A percentile compares a stretch with the other conserved stretches of the same genome.
Conservation (phyloP, 345 rosid genomes). For the Erodium maritimum region DNA sequence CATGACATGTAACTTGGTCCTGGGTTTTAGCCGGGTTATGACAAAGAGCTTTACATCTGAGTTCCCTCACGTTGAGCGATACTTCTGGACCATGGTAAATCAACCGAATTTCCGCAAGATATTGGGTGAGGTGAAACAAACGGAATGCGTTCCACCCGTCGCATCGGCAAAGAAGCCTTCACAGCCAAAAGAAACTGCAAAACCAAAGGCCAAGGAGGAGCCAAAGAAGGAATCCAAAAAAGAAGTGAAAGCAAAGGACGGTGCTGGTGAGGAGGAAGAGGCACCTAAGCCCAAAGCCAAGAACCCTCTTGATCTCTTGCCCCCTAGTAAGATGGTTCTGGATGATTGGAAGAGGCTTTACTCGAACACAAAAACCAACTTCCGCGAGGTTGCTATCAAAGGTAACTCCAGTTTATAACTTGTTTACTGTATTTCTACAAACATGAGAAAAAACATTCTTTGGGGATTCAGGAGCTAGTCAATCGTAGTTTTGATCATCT, state of each 20-base stretch:
- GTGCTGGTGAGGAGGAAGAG: slow-evolving; percentile 24
- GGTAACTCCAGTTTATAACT: slow-evolving; percentile 24
- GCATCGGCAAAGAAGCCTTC: slow-evolving; percentile 52
- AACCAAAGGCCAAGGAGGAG: slow-evolving; percentile 64
- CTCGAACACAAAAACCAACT: slow-evolving; percentile 88
- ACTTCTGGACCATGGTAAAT: slow-evolving; percentile 93
- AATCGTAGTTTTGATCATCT: no score
- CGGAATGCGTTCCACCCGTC: slow-evolving; percentile 51
- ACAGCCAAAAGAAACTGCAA: slow-evolving; percentile 51
- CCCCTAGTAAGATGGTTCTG: slow-evolving; percentile 84
- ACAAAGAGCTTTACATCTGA: slow-evolving; percentile 72
- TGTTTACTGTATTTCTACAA: neutral
- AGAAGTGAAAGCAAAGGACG: slow-evolving; percentile 65
- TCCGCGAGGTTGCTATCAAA: slow-evolving; percentile 92
- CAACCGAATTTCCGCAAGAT: slow-evolving; percentile 82
- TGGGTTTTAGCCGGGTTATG: slow-evolving; percentile 44
- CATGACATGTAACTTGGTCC: slow-evolving; percentile 53
- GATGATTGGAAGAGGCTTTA: slow-evolving; percentile 99
- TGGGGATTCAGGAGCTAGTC: no score
- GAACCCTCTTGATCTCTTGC: slow-evolving; percentile 87
- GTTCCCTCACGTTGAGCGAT: slow-evolving; percentile 95
- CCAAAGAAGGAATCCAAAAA: slow-evolving; percentile 43
- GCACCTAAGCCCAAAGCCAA: slow-evolving; percentile 52
- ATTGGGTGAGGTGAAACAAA: slow-evolving; percentile 73
- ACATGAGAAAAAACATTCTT: no score